Evolutionary conservation across 2,329 filamentous ascomycete species (phyloP), one percentile per base, ranked within the genome.

Genomic region (Calonectria naviculata): DNA sequence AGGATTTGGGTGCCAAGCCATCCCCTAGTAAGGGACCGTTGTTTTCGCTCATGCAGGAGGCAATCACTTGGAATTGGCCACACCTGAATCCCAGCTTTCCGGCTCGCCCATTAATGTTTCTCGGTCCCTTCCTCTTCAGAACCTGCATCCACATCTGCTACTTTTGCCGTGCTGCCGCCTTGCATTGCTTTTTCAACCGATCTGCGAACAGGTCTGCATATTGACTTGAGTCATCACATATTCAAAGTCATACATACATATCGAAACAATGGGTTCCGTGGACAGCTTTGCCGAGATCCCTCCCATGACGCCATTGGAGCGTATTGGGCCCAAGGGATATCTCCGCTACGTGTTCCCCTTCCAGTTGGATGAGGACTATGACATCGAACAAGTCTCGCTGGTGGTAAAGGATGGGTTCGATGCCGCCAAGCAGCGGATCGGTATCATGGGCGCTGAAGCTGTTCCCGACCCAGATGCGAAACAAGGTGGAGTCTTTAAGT

Each of bases 321-420:
- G 62, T 9, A 62, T 71, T 28, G 68, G 72, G 0, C 72, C 72
- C 31, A 56, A 65, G 31, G 68, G 72, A 13, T 74, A 71, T 38
- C 62, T 74, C 1, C 71, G 71, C 10, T 74, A 73, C 42, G 56
- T 74, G 1, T 73, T 74, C n/a, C 60, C 68, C 2, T 65, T 68
- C 24, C 65, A 61, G 0, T 10, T 74, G 3, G 17, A 42, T 5
- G 56, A 71, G 13, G 44, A 60, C 21, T 70, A 63, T 15, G 41
- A 67, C 28, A 49, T 26, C 2, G 31, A 71, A 0, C 5, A 67
- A 19, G 65, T 67, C 21, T 31, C 67, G 0, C 21, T 29, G 0
- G 28, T 67, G 19, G 47, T 74, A 1, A 46, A 63, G 28, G 10
- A 13, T 5, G 68, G 68, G 3, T 73, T 67, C 8, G 65, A 63